phyloP scores from a whole-genome alignment of 352 stramenopile species.

The Phytophthora nicotianae region DNA sequence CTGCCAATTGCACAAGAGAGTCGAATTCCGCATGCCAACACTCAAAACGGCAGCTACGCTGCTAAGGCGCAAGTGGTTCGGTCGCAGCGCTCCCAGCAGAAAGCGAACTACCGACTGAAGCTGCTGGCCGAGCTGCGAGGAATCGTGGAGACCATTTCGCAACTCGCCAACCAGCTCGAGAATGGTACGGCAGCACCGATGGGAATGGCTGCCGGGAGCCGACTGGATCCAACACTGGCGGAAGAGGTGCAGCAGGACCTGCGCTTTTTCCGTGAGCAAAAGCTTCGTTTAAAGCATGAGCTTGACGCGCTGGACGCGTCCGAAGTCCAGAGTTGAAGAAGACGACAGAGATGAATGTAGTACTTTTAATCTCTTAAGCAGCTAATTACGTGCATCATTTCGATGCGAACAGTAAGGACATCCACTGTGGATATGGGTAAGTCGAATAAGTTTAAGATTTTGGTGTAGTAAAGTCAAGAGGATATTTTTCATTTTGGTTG shows the following conservation, averaged over 20 bases:
- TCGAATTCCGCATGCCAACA: conserved; percentile 1
- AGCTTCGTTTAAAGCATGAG: conserved; percentile 32
- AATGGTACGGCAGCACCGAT: conserved; percentile 19
- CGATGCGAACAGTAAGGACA: conserved; percentile 9
- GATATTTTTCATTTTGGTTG: conserved; percentile 12
- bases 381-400: conserved; percentile 1
- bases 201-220: conserved; percentile 18
- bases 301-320: conserved; percentile 21
- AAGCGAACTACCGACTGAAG: conserved; percentile 35
- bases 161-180: conserved; percentile 29
- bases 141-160: conserved; percentile 38
- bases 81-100: conserved; percentile 17
- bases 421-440: too few relatives aligned
- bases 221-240: conserved; percentile 28
- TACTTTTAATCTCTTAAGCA: conserved; percentile 1
- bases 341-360: conserved; percentile 8
- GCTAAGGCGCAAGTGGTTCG: conserved; percentile 9
- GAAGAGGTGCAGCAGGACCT: conserved; percentile 39
- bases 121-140: conserved; percentile 34
- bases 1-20: not conserved
- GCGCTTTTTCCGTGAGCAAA: conserved; percentile 37
- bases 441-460: not conserved
- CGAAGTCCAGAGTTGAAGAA: conserved; percentile 16
- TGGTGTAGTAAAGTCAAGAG: conserved; percentile 22
- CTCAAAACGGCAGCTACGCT: conserved; percentile 18